phyloP scores from a whole-genome alignment of 2,329 filamentous ascomycete genomes.

The Diaporthe vexans region DNA sequence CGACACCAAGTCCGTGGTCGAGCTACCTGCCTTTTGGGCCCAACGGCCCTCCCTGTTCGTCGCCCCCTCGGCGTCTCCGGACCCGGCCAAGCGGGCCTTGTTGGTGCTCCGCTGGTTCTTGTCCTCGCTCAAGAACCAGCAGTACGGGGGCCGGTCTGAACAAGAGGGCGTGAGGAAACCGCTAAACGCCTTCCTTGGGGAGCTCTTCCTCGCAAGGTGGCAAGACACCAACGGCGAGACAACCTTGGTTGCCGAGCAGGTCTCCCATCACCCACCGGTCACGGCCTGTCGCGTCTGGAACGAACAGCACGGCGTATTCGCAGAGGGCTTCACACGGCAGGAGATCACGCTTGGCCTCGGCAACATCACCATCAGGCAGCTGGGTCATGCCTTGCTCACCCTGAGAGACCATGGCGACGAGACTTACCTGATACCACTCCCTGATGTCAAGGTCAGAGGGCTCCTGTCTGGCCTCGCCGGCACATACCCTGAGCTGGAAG shows the following conservation, averaged over 20 bases:
- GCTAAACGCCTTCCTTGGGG: slow-evolving; percentile 63
- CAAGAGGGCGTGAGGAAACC: slow-evolving; percentile 62
- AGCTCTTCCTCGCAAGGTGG: slow-evolving; percentile 58
- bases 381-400: slow-evolving; percentile 46
- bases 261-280: slow-evolving; percentile 50
- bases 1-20: slow-evolving; percentile 66
- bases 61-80: slow-evolving; percentile 56
- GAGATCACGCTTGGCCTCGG: slow-evolving; percentile 46
- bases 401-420: slow-evolving; percentile 51
- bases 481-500: slow-evolving; percentile 47
- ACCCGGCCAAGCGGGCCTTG: slow-evolving; percentile 56
- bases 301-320: slow-evolving; percentile 45
- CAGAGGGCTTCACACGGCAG: slow-evolving; percentile 47
- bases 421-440: slow-evolving; percentile 48
- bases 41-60: slow-evolving; percentile 65
- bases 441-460: slow-evolving; percentile 46
- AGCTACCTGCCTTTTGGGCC: slow-evolving; percentile 71
- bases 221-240: slow-evolving; percentile 47
- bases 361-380: slow-evolving; percentile 45
- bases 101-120: slow-evolving; percentile 64
- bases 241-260: slow-evolving; percentile 47
- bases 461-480: slow-evolving; percentile 41
- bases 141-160: slow-evolving; percentile 50
- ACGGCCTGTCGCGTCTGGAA: slow-evolving; percentile 49
- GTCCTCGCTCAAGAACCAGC: slow-evolving; percentile 60